These are phyloP conservation scores for Phyllosticta ampelicida DNA, from an alignment of 2,329 filamentous ascomycete genomes.

Conservation along the genomic window DNA sequence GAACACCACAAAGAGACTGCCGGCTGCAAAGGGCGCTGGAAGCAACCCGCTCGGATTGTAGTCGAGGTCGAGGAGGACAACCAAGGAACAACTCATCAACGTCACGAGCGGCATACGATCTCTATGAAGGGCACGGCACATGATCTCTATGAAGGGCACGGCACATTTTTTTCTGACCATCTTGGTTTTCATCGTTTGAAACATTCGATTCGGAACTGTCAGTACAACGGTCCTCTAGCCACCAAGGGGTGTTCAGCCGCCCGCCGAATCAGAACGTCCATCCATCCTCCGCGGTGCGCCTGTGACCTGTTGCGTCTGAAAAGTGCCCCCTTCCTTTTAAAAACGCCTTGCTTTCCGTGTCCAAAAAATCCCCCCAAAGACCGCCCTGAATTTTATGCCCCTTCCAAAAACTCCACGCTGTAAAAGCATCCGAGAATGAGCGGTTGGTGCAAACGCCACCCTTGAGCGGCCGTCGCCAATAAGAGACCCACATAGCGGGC, in stretches of 20 bases:
- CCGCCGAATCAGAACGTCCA: background rate
- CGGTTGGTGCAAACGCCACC: background rate
- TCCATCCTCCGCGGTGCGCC: background rate
- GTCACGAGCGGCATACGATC: background rate
- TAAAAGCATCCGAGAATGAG: background rate
- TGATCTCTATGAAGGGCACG: background rate
- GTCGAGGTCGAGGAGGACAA: background rate
- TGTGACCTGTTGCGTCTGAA: background rate
- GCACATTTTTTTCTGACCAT: background rate
- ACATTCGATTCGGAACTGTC: background rate
- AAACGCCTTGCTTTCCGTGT: background rate
- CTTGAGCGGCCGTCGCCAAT: background rate
- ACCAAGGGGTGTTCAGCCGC: background rate
- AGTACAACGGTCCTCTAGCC: background rate
- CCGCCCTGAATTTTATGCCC: background rate
- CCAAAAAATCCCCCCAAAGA: background rate
- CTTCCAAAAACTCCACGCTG: constrained; percentile 7
- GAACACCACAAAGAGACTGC: background rate
- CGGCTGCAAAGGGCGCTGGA: constrained; percentile 18
- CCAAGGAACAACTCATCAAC: background rate
- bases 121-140: background rate
- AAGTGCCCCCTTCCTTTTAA: background rate
- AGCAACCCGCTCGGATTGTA: constrained; percentile 34
- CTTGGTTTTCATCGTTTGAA: background rate
- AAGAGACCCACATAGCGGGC: background rate